Base-by-base conservation (phyloP, 805 yeast species). In the Vanderwaltozyma tropicalis region DNA sequence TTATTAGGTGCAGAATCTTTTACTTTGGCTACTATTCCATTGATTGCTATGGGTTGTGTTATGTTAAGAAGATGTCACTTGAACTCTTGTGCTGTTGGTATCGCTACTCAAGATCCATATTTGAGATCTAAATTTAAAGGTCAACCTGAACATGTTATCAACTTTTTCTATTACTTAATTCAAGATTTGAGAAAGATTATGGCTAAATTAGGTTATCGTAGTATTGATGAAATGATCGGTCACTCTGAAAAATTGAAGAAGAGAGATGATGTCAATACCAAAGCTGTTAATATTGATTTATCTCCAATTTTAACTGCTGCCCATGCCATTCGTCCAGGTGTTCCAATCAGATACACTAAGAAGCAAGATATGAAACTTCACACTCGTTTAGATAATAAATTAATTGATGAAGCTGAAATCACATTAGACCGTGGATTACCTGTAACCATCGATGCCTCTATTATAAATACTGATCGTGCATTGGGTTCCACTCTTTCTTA, bases 221-320 rank as follows among this genome's bases (percentile, higher is more conserved):
- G 95, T 38, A 76, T 89, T 59, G 89, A 86, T 61, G 98, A 92
- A 69, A 89, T 89, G 98, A 88, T 89, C 52, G 98, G 98, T 55
- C 87, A 81, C 61, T 86, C 97, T 35, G 98, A 89, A 68, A 84
- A 78, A 63, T 74, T 89, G 56, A 71, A 65, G 53, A 92, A 87
- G 38, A 73, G 95, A 50, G 95, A 85, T 44, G 88, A 85, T 54
- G 76, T 94, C 55, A 83, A 78, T 56, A 79, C 89, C 44, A 92
- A 92, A 76, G 86, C 89, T 45, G 84, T 87, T 35, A 84, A 84
- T 68, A 74, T 89, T 49, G 97, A 89, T 57, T 69, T 89, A 59
- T 76, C 94, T 28, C 97, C 97, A 46, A 79, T 89, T 47, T 75
- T 89, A 57, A 92, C 97, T 24, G 98, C 98, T 16, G 97, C 97